Evolutionary conservation across 805 yeast species (phyloP).

Genomic region (Jamesozyma jinghongensis): DNA sequence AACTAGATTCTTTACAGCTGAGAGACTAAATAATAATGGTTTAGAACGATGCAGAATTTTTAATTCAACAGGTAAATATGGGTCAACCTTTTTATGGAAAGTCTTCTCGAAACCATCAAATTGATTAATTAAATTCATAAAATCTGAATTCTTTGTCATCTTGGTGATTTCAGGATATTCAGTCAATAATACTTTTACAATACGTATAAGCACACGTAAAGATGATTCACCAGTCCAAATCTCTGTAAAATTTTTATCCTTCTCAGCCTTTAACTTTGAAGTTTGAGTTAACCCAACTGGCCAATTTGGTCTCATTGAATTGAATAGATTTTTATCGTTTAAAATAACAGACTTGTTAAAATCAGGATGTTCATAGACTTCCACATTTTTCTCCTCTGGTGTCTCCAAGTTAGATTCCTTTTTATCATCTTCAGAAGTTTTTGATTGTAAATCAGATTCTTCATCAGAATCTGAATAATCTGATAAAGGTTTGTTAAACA

Average conservation of each 20-base stretch:
- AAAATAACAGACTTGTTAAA: slow-evolving; percentile 10
- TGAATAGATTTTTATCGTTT: slow-evolving; percentile 13
- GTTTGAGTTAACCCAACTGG: slow-evolving; percentile 23
- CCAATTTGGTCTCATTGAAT: slow-evolving; percentile 18
- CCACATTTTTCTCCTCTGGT: slow-evolving; percentile 9
- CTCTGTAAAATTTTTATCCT: slow-evolving; percentile 8
- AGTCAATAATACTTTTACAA: slow-evolving; percentile 13
- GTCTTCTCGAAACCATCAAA: slow-evolving; percentile 13
- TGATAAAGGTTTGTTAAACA: slow-evolving; percentile 4
- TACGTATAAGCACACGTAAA: slow-evolving; percentile 13
- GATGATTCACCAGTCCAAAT: slow-evolving; percentile 23
- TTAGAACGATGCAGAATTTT: slow-evolving; percentile 4
- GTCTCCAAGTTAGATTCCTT: neutral
- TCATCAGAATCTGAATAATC: slow-evolving; percentile 4
- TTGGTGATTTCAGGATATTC: slow-evolving; percentile 21
- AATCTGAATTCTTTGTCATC: slow-evolving; percentile 19
- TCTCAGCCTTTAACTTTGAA: slow-evolving; percentile 15
- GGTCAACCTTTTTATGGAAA: slow-evolving; percentile 7
- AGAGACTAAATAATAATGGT: slow-evolving; percentile 8
- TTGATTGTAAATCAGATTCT: slow-evolving; percentile 2
- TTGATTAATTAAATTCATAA: slow-evolving; percentile 10
- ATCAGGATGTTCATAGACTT: slow-evolving; percentile 22
- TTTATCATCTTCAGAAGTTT: slow-evolving; percentile 3
- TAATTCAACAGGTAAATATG: slow-evolving; percentile 11
- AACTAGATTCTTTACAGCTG: slow-evolving; percentile 5